Evolutionary conservation across 1,139 yeast genomes (phyloP).

Genomic region (Candida dubliniensis): DNA sequence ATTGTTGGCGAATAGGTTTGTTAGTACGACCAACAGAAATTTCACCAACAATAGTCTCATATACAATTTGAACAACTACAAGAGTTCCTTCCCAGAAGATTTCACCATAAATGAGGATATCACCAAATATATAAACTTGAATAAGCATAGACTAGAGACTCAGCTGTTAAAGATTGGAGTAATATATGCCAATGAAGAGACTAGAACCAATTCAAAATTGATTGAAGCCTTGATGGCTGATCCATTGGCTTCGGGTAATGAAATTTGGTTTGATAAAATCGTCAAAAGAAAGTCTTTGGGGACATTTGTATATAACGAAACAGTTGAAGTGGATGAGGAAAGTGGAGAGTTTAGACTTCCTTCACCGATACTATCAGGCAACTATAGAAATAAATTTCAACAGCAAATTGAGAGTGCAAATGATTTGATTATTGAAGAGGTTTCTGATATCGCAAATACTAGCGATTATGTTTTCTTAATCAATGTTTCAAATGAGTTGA

Average conservation of each 20-base stretch:
- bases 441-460: conserved; percentile 21
- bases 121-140: conserved; percentile 15
- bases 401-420: conserved; percentile 15
- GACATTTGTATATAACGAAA: conserved; percentile 18
- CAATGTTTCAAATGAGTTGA: conserved; percentile 29
- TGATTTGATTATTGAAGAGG: conserved; percentile 31
- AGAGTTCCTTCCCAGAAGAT: conserved; percentile 31
- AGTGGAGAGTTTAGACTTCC: conserved; percentile 22
- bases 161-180: conserved; percentile 32
- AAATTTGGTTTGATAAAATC: conserved; percentile 32
- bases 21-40: not conserved
- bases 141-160: conserved; percentile 6
- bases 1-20: too few relatives aligned
- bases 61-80: conserved; percentile 13
- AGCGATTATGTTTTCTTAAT: conserved; percentile 31
- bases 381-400: conserved; percentile 26
- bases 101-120: conserved; percentile 18
- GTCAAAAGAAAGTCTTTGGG: conserved; percentile 19
- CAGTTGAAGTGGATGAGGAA: conserved; percentile 2
- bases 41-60: conserved; percentile 9
- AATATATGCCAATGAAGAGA: conserved; percentile 24
- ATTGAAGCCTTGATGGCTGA: conserved; percentile 42
- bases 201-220: conserved; percentile 25
- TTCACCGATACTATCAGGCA: conserved; percentile 37
- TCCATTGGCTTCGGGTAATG: conserved; percentile 38